A percentile compares a stretch with the other conserved stretches of the same genome.
phyloP scores from a whole-genome alignment of 306 rosid species.

The Rosa chinensis region DNA sequence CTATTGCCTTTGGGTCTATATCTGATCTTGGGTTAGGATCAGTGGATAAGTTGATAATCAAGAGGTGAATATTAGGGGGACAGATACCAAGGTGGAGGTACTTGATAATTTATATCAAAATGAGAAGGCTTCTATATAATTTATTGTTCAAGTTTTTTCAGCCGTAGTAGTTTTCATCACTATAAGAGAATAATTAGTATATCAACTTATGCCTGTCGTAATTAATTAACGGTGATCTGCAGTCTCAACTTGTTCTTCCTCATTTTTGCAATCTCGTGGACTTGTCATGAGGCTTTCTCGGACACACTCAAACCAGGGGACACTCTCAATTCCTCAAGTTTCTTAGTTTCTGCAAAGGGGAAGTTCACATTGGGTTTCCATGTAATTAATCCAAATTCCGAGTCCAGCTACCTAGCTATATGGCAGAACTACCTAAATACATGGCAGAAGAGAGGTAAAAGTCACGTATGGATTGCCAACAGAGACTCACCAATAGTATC shows the following conservation, averaged over 20 bases:
- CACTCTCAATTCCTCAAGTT: neutral
- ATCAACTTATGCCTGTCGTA: neutral
- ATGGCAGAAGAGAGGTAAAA: neutral
- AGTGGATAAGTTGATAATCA: neutral
- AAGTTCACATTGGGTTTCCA: neutral
- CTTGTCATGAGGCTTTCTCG: neutral
- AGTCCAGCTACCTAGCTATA: neutral
- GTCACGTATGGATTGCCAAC: conserved; percentile 13
- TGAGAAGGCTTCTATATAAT: too few relatives aligned
- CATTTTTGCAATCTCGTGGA: neutral
- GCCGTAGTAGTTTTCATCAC: neutral
- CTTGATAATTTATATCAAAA: too few relatives aligned
- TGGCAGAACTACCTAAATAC: neutral
- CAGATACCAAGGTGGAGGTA: too few relatives aligned
- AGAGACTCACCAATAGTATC: neutral
- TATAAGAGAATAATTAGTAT: neutral
- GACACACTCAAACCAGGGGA: neutral
- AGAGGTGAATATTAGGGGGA: neutral
- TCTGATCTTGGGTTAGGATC: neutral
- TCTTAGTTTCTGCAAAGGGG: neutral
- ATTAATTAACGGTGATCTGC: neutral
- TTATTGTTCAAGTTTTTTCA: too few relatives aligned
- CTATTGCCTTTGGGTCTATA: neutral
- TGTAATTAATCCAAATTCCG: neutral
- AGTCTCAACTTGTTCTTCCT: neutral